Base-by-base conservation (phyloP, 257 asterid species). In the Vinca minor region DNA sequence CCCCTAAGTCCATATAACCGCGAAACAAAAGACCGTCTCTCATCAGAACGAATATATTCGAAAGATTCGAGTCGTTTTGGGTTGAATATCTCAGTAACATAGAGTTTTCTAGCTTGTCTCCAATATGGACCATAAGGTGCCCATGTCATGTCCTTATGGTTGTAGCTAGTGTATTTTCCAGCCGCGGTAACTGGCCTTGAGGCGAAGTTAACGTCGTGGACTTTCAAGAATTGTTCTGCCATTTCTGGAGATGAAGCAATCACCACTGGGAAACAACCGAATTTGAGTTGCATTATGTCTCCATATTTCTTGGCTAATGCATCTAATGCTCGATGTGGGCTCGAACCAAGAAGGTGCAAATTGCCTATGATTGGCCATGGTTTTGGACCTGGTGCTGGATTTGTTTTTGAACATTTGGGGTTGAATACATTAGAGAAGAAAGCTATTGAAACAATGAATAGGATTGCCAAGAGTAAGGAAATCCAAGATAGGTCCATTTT, bases 301-400 rank as follows among this genome's bases (percentile, higher is more conserved):
- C 85, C 85, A 15, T 77, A 73, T 44, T 74, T 69, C 9, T 52
- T 50, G 36, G 82, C 69, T 36, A 80, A 80, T 29, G 68, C 29
- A 21, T 80, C 76, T 64, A 80, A 8, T 11, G 85, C 77, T 0
- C 74, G 77, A 29, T 80, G 85, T 5, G 85, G 77, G 56, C 74
- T 80, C 5, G 69, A 8, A 4, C 81, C 78, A 0, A 80, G 71
- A 5, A 71, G 82, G 77, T 71, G 69, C n/a, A 80, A 50, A 66
- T 80, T 80, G 34, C 85, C 85, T 2, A 80, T 74, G 52, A 80
- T 48, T 0, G 85, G 85, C 85, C 82, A 77, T 48, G 85, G 77
- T 48, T 74, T 80, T 29, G 85, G 85, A 0, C 85, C 85, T 0
- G 85, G 85, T n/a, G n/a, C n/a, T n/a, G n/a, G n/a, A n/a, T n/a